Percentiles rank a stretch among this genome's conserved stretches.
These are phyloP conservation scores for Lactarius hatsudake DNA, from an alignment of 768 basidiomycete genomes.

Conservation along the genomic window DNA sequence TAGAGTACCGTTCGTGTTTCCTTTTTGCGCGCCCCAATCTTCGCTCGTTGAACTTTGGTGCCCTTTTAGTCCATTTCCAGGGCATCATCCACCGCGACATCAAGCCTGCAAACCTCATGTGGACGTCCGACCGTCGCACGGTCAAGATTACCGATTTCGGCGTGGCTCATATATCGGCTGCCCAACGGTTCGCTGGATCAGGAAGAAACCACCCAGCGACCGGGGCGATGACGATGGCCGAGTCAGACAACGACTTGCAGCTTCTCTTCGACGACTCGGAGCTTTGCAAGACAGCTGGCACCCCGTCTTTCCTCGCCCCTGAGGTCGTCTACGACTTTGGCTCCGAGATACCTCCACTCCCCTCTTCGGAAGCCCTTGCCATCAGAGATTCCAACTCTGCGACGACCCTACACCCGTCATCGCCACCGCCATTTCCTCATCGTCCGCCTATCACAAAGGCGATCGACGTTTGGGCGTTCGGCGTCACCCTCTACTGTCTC, in stretches of 20 bases:
- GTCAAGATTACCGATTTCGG: slow-evolving; percentile 99
- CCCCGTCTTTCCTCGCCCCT: slow-evolving; percentile 94
- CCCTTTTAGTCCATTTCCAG: slow-evolving; percentile 82
- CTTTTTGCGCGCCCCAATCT: background rate
- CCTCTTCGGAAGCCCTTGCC: slow-evolving; percentile 35
- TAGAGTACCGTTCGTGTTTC: slow-evolving; percentile 82
- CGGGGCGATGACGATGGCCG: slow-evolving; percentile 2
- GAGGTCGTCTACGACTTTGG: slow-evolving; percentile 77
- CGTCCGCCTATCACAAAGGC: slow-evolving; percentile 76
- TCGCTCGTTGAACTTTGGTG: slow-evolving; percentile 12
- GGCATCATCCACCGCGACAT: slow-evolving; percentile 99
- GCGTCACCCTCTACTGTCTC: slow-evolving; percentile 92
- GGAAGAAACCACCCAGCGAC: slow-evolving; percentile 33
- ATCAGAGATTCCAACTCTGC: slow-evolving; percentile 36
- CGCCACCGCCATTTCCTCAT: slow-evolving; percentile 31
- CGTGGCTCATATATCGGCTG: slow-evolving; percentile 93
- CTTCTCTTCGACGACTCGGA: slow-evolving; percentile 81
- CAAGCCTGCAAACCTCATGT: slow-evolving; percentile 95
- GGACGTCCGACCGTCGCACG: slow-evolving; percentile 77
- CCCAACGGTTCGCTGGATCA: slow-evolving; percentile 71
- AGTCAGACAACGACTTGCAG: slow-evolving; percentile 45
- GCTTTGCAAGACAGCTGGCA: slow-evolving; percentile 87
- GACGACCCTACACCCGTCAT: slow-evolving; percentile 31
- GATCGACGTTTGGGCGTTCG: slow-evolving; percentile 97
- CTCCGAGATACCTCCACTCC: slow-evolving; percentile 27